A percentile compares a stretch with the other conserved stretches of the same genome.
Conservation (phyloP, 768 basidiomycete species). For the Agrocybe praecox region DNA sequence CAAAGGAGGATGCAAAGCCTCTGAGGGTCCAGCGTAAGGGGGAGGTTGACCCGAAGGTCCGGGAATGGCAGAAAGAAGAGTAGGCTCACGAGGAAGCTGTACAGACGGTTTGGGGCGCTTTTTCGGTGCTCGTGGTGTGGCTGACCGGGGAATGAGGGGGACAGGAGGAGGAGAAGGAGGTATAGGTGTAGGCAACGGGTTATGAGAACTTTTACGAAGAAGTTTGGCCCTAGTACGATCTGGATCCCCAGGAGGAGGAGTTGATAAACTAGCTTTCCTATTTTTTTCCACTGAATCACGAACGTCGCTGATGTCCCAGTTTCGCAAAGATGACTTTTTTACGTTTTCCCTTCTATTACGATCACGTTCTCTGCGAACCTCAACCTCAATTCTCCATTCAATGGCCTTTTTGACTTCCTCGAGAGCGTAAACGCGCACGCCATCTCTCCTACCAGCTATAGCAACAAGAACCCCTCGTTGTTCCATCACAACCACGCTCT, state of each 20-base stretch:
- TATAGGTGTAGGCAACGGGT: constrained; percentile 27
- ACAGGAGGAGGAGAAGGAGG: constrained; percentile 34
- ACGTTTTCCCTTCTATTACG: constrained; percentile 67
- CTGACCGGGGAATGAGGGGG: constrained; percentile 44
- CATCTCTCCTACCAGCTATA: constrained; percentile 84
- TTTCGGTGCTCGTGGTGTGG: constrained; percentile 34
- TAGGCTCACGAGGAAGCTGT: constrained; percentile 19
- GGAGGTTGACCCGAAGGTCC: constrained; percentile 63
- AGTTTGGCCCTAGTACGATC: constrained; percentile 27
- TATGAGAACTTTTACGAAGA: constrained; percentile 43
- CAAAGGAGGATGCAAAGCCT: constrained; percentile 33
- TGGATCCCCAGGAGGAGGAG: constrained; percentile 43
- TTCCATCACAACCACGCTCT: constrained; percentile 90
- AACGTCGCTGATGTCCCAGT: constrained; percentile 31
- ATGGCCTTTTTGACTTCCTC: constrained; percentile 86
- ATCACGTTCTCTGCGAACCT: constrained; percentile 75
- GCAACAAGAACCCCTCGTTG: constrained; percentile 90
- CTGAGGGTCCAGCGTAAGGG: constrained; percentile 51
- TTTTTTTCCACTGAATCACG: constrained; percentile 49
- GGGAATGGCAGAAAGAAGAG: constrained; percentile 20
- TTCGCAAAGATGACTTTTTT: constrained; percentile 48
- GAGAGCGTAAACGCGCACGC: constrained; percentile 85
- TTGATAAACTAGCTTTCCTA: constrained; percentile 51
- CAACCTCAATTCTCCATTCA: constrained; percentile 86
- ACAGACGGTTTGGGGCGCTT: constrained; percentile 34